These are phyloP conservation scores for Acrocalymma vagum DNA, from an alignment of 2,329 filamentous ascomycete species.

Conservation along the genomic window DNA sequence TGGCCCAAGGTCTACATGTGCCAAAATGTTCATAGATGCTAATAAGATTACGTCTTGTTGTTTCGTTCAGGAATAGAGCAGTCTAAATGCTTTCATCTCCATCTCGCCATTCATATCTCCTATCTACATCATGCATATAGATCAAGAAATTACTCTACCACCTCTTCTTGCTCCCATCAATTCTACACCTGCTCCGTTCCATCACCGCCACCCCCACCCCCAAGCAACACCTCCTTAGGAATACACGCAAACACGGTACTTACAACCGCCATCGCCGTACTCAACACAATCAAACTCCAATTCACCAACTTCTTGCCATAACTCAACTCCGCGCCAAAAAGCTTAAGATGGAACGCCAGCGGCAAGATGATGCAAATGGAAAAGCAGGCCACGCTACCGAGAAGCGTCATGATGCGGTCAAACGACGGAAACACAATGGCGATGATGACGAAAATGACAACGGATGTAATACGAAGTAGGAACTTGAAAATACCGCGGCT, in stretches of 20 bases:
- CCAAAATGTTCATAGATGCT: too few species aligned
- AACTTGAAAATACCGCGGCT: conserved; percentile 68
- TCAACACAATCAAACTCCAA: conserved; percentile 74
- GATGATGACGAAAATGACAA: conserved; percentile 78
- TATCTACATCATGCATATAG: too few species aligned
- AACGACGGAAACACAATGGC: conserved; percentile 80
- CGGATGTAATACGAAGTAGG: conserved; percentile 69
- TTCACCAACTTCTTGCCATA: conserved; percentile 70
- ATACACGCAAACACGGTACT: conserved; percentile 91
- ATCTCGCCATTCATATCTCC: too few species aligned
- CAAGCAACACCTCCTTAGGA: conserved; percentile 77
- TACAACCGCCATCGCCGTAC: conserved; percentile 73
- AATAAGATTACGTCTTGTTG: too few species aligned
- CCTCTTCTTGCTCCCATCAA: conserved; percentile 14
- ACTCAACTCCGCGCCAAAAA: conserved; percentile 79
- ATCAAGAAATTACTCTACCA: background rate
- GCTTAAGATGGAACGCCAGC: conserved; percentile 86
- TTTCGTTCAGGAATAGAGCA: too few species aligned
- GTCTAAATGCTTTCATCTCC: too few species aligned
- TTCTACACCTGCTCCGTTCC: too few species aligned
- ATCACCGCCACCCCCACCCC: too few species aligned
- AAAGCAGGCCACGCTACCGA: conserved; percentile 90
- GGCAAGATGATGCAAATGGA: conserved; percentile 94
- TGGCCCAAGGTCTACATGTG: too few species aligned
- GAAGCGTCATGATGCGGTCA: conserved; percentile 88